Evolutionary conservation across 1,139 yeast species (phyloP).

Genomic region (Hanseniaspora sp.): DNA sequence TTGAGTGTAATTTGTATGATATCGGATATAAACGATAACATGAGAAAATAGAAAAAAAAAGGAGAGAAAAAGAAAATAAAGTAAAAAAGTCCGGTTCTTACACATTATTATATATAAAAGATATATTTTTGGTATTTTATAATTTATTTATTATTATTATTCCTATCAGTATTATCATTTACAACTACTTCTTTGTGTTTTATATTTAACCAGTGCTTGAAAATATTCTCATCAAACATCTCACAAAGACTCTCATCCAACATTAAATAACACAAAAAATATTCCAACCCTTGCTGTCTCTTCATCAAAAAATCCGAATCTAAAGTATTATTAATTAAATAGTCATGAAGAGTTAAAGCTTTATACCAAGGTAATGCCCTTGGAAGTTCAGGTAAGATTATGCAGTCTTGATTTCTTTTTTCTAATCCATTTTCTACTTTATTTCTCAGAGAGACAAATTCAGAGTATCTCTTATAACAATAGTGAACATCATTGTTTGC

Average conservation of each 20-base stretch:
- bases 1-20: too few relatives aligned
- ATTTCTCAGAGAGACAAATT: slow-evolving; percentile 13
- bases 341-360: slow-evolving; percentile 19
- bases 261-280: slow-evolving; percentile 24
- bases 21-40: too few relatives aligned
- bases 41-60: too few relatives aligned
- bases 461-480: slow-evolving; percentile 16
- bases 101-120: too few relatives aligned
- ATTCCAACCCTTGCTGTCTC: slow-evolving; percentile 26
- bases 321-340: slow-evolving; percentile 24
- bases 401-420: background rate
- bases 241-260: slow-evolving; percentile 20
- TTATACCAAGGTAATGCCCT: slow-evolving; percentile 27
- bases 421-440: slow-evolving; percentile 2
- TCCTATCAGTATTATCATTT: background rate
- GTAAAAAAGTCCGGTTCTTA: background rate
- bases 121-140: background rate
- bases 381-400: slow-evolving; percentile 24
- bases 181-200: background rate
- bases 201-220: slow-evolving; percentile 7
- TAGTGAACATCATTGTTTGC: slow-evolving; percentile 2
- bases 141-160: background rate
- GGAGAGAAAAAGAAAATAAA: too few relatives aligned
- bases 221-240: background rate
- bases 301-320: slow-evolving; percentile 24